Percentiles rank a stretch among this genome's conserved stretches.
Evolutionary conservation across 1,284 basidiomycete genomes (phyloP).

Genomic region (Anthracocystis setariae): DNA sequence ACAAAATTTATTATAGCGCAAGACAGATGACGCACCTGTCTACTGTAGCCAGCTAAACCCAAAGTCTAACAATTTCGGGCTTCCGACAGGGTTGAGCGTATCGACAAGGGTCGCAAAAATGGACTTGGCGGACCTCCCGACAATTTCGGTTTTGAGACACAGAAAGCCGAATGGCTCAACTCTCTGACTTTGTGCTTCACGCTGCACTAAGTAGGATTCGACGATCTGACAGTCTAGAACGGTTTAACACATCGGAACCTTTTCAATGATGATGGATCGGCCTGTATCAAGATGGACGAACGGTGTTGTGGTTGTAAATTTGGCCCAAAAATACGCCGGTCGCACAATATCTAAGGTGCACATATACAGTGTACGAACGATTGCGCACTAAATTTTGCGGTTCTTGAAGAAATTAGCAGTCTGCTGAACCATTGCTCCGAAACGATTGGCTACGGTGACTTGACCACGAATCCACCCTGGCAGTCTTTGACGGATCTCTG

Average conservation of each 20-base stretch:
- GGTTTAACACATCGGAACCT: too few relatives aligned
- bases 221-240: background rate
- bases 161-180: background rate
- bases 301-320: too few relatives aligned
- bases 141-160: too few relatives aligned
- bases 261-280: too few relatives aligned
- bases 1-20: background rate
- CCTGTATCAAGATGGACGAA: too few relatives aligned
- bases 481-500: slow-evolving; percentile 54
- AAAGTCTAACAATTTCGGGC: too few relatives aligned
- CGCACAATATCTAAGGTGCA: too few relatives aligned
- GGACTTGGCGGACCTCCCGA: too few relatives aligned
- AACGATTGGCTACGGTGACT: slow-evolving; percentile 75
- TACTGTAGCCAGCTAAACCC: slow-evolving; percentile 1
- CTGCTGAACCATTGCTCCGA: slow-evolving; percentile 79
- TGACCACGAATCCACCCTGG: slow-evolving; percentile 76
- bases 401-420: slow-evolving; percentile 68
- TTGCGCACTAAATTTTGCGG: slow-evolving; percentile 9
- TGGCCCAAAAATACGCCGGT: too few relatives aligned
- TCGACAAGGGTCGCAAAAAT: background rate
- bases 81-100: background rate
- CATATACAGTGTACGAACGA: background rate
- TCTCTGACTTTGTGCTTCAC: too few relatives aligned
- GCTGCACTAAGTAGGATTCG: too few relatives aligned
- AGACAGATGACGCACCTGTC: slow-evolving; percentile 4